phyloP scores from a whole-genome alignment of 2,329 filamentous ascomycete species.

The Diaporthe ilicicola region DNA sequence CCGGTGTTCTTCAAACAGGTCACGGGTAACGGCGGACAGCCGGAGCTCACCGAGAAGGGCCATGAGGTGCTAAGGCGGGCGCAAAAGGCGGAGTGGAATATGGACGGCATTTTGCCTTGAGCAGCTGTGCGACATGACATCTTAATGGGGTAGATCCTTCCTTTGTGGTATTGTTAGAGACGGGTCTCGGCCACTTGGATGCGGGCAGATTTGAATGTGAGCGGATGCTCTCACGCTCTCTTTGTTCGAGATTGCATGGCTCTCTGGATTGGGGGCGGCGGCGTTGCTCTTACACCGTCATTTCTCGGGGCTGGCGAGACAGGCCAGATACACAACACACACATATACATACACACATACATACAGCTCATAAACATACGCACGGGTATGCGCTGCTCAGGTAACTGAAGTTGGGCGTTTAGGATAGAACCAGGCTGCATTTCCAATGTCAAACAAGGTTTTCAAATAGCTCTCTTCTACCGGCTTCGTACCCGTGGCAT shows the following conservation, averaged over 20 bases:
- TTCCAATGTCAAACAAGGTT: neutral
- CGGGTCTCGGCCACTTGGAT: neutral
- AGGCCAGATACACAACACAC: slow-evolving; percentile 16
- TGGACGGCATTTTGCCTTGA: slow-evolving; percentile 51
- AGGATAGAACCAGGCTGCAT: slow-evolving; percentile 16
- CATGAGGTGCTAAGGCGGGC: slow-evolving; percentile 58
- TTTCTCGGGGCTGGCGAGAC: neutral
- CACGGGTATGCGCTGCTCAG: neutral
- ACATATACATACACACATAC: neutral
- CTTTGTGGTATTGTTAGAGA: neutral
- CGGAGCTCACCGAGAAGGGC: slow-evolving; percentile 64
- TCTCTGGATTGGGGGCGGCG: slow-evolving; percentile 21
- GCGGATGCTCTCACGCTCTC: slow-evolving; percentile 16
- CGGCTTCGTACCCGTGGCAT: neutral
- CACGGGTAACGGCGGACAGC: slow-evolving; percentile 63
- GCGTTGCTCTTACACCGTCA: slow-evolving; percentile 13
- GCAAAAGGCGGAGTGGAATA: slow-evolving; percentile 61
- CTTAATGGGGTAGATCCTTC: neutral
- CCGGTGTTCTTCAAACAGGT: slow-evolving; percentile 85
- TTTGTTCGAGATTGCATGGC: slow-evolving; percentile 28
- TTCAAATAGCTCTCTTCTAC: neutral
- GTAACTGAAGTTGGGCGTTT: neutral
- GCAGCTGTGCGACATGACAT: neutral
- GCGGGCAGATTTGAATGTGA: neutral
- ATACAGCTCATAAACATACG: slow-evolving; percentile 7